Conservation (phyloP, 1,284 basidiomycete species). For the Sutorius eximius region DNA sequence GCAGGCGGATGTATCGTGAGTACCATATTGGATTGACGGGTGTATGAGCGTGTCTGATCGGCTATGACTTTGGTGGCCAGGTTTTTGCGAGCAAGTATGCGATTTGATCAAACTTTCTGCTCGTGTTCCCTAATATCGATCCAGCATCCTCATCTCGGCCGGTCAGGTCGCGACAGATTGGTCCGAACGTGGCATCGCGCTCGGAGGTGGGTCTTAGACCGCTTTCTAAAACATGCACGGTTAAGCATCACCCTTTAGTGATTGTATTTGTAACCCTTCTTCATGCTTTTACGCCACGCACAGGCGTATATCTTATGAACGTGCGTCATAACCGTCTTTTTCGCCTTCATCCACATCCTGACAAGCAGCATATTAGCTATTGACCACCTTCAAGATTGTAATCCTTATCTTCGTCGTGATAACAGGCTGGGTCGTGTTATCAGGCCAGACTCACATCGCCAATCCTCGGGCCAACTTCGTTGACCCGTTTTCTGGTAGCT, state of each 20-base stretch:
- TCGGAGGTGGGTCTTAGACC: constrained; percentile 42
- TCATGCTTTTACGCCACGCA: constrained; percentile 46
- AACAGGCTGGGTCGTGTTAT: constrained; percentile 50
- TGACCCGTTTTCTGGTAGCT: constrained; percentile 50
- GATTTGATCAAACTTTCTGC: not conserved
- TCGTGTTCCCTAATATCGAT: not conserved
- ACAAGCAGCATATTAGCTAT: not conserved
- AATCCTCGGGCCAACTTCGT: constrained; percentile 48
- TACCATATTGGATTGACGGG: too few species aligned
- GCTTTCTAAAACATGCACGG: not conserved
- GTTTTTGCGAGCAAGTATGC: constrained; percentile 41
- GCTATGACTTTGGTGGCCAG: constrained; percentile 2
- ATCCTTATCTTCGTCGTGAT: constrained; percentile 29
- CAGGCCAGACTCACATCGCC: constrained; percentile 44
- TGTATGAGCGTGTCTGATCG: too few species aligned
- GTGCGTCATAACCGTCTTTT: constrained; percentile 22
- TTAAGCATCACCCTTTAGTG: constrained; percentile 27
- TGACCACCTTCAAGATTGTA: constrained; percentile 29
- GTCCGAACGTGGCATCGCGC: constrained; percentile 55
- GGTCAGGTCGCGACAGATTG: constrained; percentile 45
- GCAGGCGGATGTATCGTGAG: too few species aligned
- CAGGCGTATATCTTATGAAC: constrained; percentile 52
- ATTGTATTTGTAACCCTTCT: constrained; percentile 45
- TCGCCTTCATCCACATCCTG: constrained; percentile 35
- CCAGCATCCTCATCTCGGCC: constrained; percentile 49